Base-by-base conservation (phyloP, 2,329 filamentous ascomycete species). In the Sporothrix brasiliensis region DNA sequence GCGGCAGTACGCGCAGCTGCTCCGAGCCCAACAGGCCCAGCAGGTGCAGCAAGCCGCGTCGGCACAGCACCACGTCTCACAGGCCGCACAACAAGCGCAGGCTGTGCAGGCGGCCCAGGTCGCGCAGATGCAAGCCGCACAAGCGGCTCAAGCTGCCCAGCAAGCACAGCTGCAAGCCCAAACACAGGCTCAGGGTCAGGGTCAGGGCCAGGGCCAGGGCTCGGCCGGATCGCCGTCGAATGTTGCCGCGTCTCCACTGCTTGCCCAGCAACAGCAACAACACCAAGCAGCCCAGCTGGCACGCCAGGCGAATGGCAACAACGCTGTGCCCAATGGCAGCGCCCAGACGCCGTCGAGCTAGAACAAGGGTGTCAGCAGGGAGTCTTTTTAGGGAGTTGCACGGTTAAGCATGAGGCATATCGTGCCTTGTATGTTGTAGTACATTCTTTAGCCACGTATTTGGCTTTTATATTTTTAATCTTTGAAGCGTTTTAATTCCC, bases 1-100 rank as follows among this genome's bases (percentile, higher is more conserved):
- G 39, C 86, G 88, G 53, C 86, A 88, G 72, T 88, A 88, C 75
- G 86, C 86, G 1, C 86, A 87, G 70, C 79, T 88, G 47, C 81
- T 88, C 10, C 79, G 86, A 58, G 85, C 86, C 52, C 86, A 88
- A 74, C 86, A 88, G 53, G 72, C 72, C 0, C 63, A 69, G 72
- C 84, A 87, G 72, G 80, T 82, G 39, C 83, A 83, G 71, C 79
- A 79, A 10, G 76, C 77, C 1, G 68, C 70, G 65, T 53, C 67
- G 13, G 69, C 60, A 14, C 68, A 70, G 50, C 70, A 72, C 14
- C 66, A 66, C 16, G 21, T 27, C 6, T 27, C 56, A n/a, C 86
- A 88, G 72, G 88, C 88, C 75, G 85, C 86, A 1, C 86, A 86
- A 67, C 78, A 87, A 50, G 81, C 39, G 67, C 78, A 87, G 56